These are phyloP conservation scores for Gliomastix tumulicola DNA, from an alignment of 2,329 filamentous ascomycete species.

Conservation along the genomic window DNA sequence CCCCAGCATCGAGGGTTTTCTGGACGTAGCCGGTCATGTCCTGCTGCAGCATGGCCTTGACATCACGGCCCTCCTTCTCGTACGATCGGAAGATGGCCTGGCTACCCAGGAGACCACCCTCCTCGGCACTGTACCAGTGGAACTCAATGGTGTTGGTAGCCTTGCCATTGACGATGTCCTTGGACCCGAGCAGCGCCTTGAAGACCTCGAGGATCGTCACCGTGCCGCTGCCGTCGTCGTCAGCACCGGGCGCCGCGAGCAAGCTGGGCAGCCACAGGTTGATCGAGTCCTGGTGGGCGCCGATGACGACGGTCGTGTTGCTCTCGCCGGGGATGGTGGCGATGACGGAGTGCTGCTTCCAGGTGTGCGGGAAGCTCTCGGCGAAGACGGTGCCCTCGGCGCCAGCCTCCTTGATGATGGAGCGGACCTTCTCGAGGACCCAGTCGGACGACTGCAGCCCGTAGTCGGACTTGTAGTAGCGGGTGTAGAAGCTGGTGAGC, in stretches of 20 bases:
- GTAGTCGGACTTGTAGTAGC: constrained; percentile 73
- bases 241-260: constrained; percentile 82
- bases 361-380: constrained; percentile 70
- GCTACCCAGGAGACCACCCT: constrained; percentile 79
- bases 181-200: constrained; percentile 68
- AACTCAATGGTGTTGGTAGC: constrained; percentile 87
- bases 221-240: constrained; percentile 88
- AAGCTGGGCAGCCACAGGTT: constrained; percentile 85
- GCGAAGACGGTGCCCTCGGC: constrained; percentile 63
- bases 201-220: constrained; percentile 93
- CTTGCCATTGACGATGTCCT: constrained; percentile 62
- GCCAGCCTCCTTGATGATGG: constrained; percentile 64
- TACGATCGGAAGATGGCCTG: constrained; percentile 86
- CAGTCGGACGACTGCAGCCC: constrained; percentile 83
- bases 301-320: constrained; percentile 78
- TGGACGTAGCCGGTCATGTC: constrained; percentile 94
- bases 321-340: constrained; percentile 82
- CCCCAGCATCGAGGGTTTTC: constrained; percentile 73
- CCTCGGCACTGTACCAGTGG: constrained; percentile 92
- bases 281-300: constrained; percentile 91
- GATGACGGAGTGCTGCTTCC: constrained; percentile 88
- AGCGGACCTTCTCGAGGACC: constrained; percentile 69
- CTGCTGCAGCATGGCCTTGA: constrained; percentile 97
- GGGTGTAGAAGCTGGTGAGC: constrained; percentile 72
- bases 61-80: constrained; percentile 61